Evolutionary conservation across 495 filamentous ascomycete genomes (phyloP).

Genomic region (Viridothelium virens): DNA sequence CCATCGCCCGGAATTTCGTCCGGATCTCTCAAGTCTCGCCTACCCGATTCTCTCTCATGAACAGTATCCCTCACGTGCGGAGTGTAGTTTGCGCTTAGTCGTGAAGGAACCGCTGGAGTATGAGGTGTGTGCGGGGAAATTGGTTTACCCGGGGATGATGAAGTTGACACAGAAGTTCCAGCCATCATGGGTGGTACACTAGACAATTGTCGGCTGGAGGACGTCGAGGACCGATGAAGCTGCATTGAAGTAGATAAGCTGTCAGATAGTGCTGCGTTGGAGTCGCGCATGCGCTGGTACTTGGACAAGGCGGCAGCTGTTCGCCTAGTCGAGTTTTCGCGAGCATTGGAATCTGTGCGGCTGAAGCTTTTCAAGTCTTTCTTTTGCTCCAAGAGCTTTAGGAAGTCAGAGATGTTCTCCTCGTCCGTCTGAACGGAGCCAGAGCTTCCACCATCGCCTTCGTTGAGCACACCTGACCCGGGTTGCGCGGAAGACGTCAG

Average conservation of each 20-base stretch:
- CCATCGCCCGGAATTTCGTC: conserved; percentile 17
- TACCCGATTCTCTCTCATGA: neutral
- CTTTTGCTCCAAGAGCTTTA: conserved; percentile 74
- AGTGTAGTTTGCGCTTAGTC: conserved; percentile 64
- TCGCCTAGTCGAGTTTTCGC: conserved; percentile 52
- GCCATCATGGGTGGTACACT: conserved; percentile 79
- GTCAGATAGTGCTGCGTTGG: conserved; percentile 75
- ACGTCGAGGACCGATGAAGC: conserved; percentile 70
- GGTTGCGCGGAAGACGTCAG: conserved; percentile 78
- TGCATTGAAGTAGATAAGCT: conserved; percentile 80
- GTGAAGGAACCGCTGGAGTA: conserved; percentile 83
- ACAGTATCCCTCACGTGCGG: neutral
- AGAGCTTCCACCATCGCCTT: conserved; percentile 46
- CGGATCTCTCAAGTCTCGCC: neutral
- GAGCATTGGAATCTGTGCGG: conserved; percentile 39
- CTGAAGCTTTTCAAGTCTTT: conserved; percentile 71
- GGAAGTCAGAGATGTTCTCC: conserved; percentile 85
- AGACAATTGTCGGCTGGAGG: conserved; percentile 75
- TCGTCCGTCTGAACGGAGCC: conserved; percentile 62
- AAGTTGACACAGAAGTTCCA: conserved; percentile 71
- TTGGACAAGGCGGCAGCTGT: conserved; percentile 62
- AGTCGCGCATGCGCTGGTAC: conserved; percentile 79
- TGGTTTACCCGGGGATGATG: conserved; percentile 85
- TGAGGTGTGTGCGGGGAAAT: conserved; percentile 91
- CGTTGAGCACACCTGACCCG: conserved; percentile 72